phyloP scores from a whole-genome alignment of 495 filamentous ascomycete species.

The Penicillium maclennaniae region DNA sequence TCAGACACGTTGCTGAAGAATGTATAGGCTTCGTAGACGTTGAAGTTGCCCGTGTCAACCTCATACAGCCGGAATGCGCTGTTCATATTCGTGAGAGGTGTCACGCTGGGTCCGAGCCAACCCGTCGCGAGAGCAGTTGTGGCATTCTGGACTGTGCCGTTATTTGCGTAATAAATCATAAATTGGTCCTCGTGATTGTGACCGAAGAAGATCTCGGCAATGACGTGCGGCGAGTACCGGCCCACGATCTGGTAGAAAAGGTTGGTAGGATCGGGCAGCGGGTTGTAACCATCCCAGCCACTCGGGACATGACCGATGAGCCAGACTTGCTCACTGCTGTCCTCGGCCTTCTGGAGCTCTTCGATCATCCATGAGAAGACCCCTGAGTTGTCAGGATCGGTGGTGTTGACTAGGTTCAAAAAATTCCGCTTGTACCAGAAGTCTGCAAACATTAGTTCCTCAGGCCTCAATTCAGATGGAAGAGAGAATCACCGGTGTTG shows the following conservation, averaged over 20 bases:
- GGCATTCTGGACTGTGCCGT: constrained; percentile 38
- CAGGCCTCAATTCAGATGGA: neutral
- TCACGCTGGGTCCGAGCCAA: constrained; percentile 52
- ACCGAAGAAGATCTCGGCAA: constrained; percentile 54
- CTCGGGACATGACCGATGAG: constrained; percentile 51
- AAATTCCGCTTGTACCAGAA: constrained; percentile 50
- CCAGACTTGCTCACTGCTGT: constrained; percentile 50
- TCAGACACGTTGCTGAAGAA: constrained; percentile 50
- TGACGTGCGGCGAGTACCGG: constrained; percentile 53
- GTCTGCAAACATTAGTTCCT: constrained; percentile 33
- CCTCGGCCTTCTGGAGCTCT: constrained; percentile 51
- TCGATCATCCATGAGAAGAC: constrained; percentile 48
- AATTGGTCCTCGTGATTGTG: constrained; percentile 55
- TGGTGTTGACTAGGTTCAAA: constrained; percentile 44
- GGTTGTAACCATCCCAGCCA: constrained; percentile 51
- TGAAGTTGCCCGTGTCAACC: constrained; percentile 52
- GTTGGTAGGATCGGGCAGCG: constrained; percentile 47
- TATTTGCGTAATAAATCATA: constrained; percentile 51
- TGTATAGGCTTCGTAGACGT: constrained; percentile 50
- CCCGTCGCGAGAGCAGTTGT: constrained; percentile 40
- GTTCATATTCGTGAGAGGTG: constrained; percentile 53
- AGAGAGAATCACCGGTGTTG: constrained; percentile 43
- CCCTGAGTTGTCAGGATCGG: constrained; percentile 48
- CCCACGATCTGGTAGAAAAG: constrained; percentile 56
- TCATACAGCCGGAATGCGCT: constrained; percentile 53